These are phyloP conservation scores for Monascus ruber DNA, from an alignment of 2,329 filamentous ascomycete species.

Conservation along the genomic window DNA sequence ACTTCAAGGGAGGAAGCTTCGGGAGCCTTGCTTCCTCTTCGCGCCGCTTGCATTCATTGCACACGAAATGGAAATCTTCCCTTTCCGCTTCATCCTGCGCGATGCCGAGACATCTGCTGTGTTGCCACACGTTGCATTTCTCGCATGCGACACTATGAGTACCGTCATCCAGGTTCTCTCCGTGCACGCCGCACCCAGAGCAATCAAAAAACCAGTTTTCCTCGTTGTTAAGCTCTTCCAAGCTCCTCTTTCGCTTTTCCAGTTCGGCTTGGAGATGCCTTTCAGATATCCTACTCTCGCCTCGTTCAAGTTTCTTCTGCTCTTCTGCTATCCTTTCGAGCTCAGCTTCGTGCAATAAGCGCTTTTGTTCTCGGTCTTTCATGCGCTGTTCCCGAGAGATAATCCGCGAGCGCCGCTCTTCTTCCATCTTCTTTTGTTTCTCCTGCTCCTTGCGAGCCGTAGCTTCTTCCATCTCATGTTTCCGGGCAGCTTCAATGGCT, in stretches of 20 bases:
- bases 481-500: slow-evolving; percentile 57
- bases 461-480: slow-evolving; percentile 51
- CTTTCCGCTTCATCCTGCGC: slow-evolving; percentile 66
- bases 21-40: slow-evolving; percentile 51
- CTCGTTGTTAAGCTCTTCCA: slow-evolving; percentile 62
- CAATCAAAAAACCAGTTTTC: slow-evolving; percentile 94
- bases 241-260: slow-evolving; percentile 63
- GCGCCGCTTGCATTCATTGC: slow-evolving; percentile 61
- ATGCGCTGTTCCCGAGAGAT: slow-evolving; percentile 76
- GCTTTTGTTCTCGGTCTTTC: slow-evolving; percentile 73
- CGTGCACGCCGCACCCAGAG: slow-evolving; percentile 72
- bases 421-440: slow-evolving; percentile 52
- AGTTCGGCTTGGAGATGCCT: slow-evolving; percentile 73
- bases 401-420: slow-evolving; percentile 67
- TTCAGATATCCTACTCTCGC: slow-evolving; percentile 57
- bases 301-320: slow-evolving; percentile 48
- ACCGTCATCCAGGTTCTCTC: slow-evolving; percentile 81
- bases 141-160: slow-evolving; percentile 91
- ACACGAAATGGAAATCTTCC: slow-evolving; percentile 80
- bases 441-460: slow-evolving; percentile 50
- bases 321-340: slow-evolving; percentile 68
- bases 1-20: slow-evolving; percentile 51
- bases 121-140: slow-evolving; percentile 90
- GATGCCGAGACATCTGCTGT: slow-evolving; percentile 82
- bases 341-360: slow-evolving; percentile 74